These are phyloP conservation scores for Sanghuangporus sanghuang DNA, from an alignment of 1,284 basidiomycete genomes.

Conservation along the genomic window DNA sequence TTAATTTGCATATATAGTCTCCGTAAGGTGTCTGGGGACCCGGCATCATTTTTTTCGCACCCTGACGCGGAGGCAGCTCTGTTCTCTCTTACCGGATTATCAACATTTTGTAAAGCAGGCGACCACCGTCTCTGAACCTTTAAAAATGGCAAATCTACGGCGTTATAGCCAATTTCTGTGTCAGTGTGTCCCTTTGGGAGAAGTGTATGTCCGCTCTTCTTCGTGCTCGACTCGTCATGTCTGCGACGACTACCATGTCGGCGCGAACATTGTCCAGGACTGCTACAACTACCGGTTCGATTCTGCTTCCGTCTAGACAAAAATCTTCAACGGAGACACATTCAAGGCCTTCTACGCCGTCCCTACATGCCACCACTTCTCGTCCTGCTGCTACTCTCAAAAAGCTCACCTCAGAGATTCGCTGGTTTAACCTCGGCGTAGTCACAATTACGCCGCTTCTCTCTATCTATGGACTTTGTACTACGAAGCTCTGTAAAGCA, in stretches of 20 bases:
- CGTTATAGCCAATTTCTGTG: constrained; percentile 1
- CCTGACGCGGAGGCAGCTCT: neutral
- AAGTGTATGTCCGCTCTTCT: neutral
- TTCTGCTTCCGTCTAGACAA: neutral
- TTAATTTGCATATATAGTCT: neutral
- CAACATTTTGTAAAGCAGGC: constrained; percentile 1
- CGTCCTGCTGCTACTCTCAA: constrained; percentile 23
- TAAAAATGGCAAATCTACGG: constrained; percentile 4
- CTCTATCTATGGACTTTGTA: constrained; percentile 61
- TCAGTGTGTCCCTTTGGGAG: neutral
- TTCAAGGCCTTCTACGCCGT: neutral
- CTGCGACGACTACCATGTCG: neutral
- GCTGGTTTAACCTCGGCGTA: constrained; percentile 66
- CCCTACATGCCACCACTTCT: neutral
- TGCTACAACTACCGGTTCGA: neutral
- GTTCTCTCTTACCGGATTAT: neutral
- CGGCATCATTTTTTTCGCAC: neutral
- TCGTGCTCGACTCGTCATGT: neutral
- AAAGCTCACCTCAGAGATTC: constrained; percentile 35
- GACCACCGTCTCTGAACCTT: constrained; percentile 4
- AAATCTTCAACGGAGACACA: neutral
- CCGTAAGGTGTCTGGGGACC: neutral
- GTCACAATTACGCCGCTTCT: constrained; percentile 64
- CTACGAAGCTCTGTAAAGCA: constrained; percentile 38
- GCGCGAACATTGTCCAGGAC: neutral